A percentile compares a stretch with the other conserved stretches of the same genome.
phyloP scores from a whole-genome alignment of 176 grass and related monocot genomes.

The Oryza meyeriana region DNA sequence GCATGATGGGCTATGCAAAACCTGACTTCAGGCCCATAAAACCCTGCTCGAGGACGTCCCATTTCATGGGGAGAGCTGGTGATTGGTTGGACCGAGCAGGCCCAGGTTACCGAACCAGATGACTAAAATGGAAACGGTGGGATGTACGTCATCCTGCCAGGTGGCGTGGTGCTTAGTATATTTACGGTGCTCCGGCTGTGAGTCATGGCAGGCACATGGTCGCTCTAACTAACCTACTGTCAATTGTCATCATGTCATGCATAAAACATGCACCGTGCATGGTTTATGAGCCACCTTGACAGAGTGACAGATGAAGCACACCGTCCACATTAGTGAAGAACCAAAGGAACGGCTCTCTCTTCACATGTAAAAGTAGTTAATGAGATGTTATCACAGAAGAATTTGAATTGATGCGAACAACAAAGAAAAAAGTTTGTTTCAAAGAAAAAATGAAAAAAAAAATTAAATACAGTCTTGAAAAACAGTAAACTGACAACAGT shows the following conservation, averaged over 20 bases:
- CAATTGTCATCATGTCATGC: slow-evolving; percentile 1
- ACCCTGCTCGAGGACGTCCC: not conserved
- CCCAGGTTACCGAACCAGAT: not conserved
- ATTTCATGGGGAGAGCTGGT: not conserved
- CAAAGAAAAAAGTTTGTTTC: not conserved
- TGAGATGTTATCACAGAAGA: not conserved
- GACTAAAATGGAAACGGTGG: not conserved
- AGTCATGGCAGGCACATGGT: slow-evolving; percentile 47
- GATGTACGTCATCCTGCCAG: not conserved
- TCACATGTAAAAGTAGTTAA: not conserved
- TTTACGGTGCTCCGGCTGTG: slow-evolving; percentile 20
- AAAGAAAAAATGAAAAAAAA: not conserved
- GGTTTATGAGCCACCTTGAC: slow-evolving; percentile 36
- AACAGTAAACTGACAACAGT: not conserved
- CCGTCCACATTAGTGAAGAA: slow-evolving; percentile 28
- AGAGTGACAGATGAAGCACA: slow-evolving; percentile 55
- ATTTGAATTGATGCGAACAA: not conserved
- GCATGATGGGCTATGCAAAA: not conserved
- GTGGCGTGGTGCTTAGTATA: not conserved
- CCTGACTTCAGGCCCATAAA: not conserved
- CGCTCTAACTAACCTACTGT: slow-evolving; percentile 24
- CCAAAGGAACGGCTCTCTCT: not conserved
- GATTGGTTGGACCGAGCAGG: not conserved
- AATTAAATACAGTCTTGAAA: no score
- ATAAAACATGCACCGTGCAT: slow-evolving; percentile 36